These are phyloP conservation scores for Trypanosoma platydactyli DNA, from an alignment of 208 protist species.

Conservation along the genomic window DNA sequence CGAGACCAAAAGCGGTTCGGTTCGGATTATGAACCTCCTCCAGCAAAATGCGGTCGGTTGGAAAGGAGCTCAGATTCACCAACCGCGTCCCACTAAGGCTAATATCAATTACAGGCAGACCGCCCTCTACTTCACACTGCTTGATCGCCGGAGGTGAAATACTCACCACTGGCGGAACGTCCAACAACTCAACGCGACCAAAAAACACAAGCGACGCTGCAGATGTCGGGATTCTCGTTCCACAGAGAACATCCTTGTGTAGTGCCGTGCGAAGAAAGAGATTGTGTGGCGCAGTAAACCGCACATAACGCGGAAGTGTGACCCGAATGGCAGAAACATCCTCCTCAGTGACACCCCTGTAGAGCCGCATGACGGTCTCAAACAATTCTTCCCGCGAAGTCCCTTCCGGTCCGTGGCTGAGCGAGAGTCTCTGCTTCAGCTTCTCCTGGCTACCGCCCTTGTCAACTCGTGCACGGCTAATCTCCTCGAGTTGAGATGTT, in stretches of 20 bases:
- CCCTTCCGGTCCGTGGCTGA: slow-evolving; percentile 24
- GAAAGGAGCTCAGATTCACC: slow-evolving; percentile 20
- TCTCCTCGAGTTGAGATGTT: slow-evolving; percentile 50
- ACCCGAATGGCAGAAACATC: slow-evolving; percentile 63
- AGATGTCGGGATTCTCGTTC: slow-evolving; percentile 36
- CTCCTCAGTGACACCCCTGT: slow-evolving; percentile 41
- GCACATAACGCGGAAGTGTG: slow-evolving; percentile 43
- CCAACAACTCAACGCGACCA: slow-evolving; percentile 62
- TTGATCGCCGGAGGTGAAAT: slow-evolving; percentile 56
- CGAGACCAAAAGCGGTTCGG: slow-evolving; percentile 14
- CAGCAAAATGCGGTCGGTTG: slow-evolving; percentile 41
- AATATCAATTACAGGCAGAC: slow-evolving; percentile 57
- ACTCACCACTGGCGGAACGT: slow-evolving; percentile 47
- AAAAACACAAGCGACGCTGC: slow-evolving; percentile 60
- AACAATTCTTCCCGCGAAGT: slow-evolving; percentile 43
- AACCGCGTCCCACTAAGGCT: slow-evolving; percentile 63
- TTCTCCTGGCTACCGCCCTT: slow-evolving; percentile 16
- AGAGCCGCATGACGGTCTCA: slow-evolving; percentile 36
- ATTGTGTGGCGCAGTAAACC: slow-evolving; percentile 67
- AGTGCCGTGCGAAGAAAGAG: slow-evolving; percentile 72
- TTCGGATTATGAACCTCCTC: slow-evolving; percentile 75
- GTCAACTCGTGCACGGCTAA: slow-evolving; percentile 39
- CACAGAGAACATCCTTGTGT: slow-evolving; percentile 87
- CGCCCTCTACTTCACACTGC: slow-evolving; percentile 89
- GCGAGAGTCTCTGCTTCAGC: slow-evolving; percentile 18